Base-by-base conservation (phyloP, 2,329 filamentous ascomycete species). In the Elsinoe perseae region DNA sequence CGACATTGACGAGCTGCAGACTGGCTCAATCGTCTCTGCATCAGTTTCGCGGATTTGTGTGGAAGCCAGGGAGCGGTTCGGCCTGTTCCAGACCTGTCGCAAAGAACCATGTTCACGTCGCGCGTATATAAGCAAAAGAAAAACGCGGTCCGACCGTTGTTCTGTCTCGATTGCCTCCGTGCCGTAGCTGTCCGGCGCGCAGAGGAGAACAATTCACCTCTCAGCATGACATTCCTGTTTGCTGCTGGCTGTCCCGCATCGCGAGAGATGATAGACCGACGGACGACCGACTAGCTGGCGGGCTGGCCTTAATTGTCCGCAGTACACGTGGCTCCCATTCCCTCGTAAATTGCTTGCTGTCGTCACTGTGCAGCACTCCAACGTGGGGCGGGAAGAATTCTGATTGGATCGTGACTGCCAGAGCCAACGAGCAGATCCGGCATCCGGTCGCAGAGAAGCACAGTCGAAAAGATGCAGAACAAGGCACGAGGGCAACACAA, bases 21-120 rank as follows among this genome's bases (percentile, higher is more conserved):
- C 16, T 18, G 21, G 32, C 48, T 52, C 16, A 18, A 52, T 52
- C 48, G 48, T 34, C 28, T 27, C 48, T 52, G 48, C 48, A 52
- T n/a, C 48, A 25, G 25, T 20, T 32, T 23, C 16, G 27, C 25
- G 16, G 12, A 9, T n/a, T 25, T 44, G 40, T n/a, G 44, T 28
- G 20, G 23, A 38, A 52, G 48, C 32, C 16, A 23, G 20, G 28
- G 20, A 34, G 48, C 48, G 48, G 28, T 52, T 25, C 48, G 48
- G 48, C 48, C 48, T 34, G 48, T 52, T 52, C 48, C 48, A 52
- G 48, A 32, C 48, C 48, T 30, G 48, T 36, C 44, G 14, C 44
- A 32, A 23, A 32, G 43, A 28, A 48, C 23, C 43, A 30, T 48
- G 43, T 48, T 48, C 43, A 52, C 48, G 28, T 52, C 48, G 48